phyloP scores from a whole-genome alignment of 2,329 filamentous ascomycete genomes.

The Calonectria ilicicola region DNA sequence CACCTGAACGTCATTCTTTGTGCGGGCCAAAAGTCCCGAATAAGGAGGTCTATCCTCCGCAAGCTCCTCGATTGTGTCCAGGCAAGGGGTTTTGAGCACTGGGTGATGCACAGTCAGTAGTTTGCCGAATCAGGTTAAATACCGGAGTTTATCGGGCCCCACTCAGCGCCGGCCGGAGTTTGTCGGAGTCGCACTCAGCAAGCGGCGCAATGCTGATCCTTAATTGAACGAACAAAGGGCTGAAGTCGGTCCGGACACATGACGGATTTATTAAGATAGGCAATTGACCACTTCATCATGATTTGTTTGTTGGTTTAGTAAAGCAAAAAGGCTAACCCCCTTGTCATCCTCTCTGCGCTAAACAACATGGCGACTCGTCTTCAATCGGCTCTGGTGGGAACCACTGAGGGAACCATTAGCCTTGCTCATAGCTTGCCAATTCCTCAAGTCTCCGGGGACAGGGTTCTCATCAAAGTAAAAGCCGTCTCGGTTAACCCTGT shows the following conservation, averaged over 20 bases:
- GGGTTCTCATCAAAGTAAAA: slow-evolving; percentile 46
- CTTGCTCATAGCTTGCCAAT: background rate
- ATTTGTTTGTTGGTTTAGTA: no score
- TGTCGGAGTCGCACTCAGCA: no score
- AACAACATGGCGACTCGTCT: background rate
- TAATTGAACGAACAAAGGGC: no score
- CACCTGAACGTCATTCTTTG: background rate
- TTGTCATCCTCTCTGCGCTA: no score
- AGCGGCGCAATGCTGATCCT: no score
- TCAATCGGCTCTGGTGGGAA: background rate
- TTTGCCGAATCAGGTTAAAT: no score
- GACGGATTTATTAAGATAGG: no score
- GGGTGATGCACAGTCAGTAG: background rate
- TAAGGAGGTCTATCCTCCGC: background rate
- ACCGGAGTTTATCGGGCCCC: no score
- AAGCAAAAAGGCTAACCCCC: no score
- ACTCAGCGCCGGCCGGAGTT: no score
- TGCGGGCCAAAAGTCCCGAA: background rate
- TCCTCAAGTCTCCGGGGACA: slow-evolving; percentile 21
- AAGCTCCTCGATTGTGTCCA: background rate
- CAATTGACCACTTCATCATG: no score
- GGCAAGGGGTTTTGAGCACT: background rate
- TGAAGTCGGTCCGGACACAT: no score
- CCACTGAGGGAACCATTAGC: background rate
- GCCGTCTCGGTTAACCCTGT: slow-evolving; percentile 49